Evolutionary conservation across 2,329 filamentous ascomycete species (phyloP).

Genomic region (Colletotrichum gloeosporioides): DNA sequence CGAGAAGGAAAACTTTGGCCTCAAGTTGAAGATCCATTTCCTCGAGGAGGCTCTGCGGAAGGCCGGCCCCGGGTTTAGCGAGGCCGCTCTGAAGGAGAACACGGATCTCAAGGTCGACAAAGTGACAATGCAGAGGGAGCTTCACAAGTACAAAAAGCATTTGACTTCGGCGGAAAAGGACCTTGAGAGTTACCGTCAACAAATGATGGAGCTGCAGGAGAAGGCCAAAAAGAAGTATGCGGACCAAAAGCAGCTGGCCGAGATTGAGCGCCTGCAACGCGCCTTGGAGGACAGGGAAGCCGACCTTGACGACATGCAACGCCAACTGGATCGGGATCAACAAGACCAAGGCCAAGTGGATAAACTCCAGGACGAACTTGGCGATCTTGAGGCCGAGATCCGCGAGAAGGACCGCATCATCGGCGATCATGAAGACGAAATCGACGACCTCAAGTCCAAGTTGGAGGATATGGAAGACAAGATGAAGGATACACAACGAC

Average conservation of each 20-base stretch:
- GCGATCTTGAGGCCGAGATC: constrained; percentile 76
- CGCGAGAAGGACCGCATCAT: constrained; percentile 78
- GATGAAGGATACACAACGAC: constrained; percentile 60
- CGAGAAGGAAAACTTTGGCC: constrained; percentile 96
- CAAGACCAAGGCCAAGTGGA: constrained; percentile 64
- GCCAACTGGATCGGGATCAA: constrained; percentile 62
- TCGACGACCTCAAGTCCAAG: constrained; percentile 69
- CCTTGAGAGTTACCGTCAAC: constrained; percentile 80
- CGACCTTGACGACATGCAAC: constrained; percentile 65
- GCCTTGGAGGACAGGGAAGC: constrained; percentile 63
- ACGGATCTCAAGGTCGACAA: constrained; percentile 94
- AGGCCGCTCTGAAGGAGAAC: constrained; percentile 90
- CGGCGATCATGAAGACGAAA: constrained; percentile 76
- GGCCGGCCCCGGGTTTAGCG: constrained; percentile 86
- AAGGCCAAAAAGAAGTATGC: constrained; percentile 78
- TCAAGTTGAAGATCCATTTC: constrained; percentile 97
- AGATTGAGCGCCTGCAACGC: constrained; percentile 63
- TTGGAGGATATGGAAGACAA: constrained; percentile 60
- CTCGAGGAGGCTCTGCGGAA: constrained; percentile 90
- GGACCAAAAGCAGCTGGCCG: constrained; percentile 70
- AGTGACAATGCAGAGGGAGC: constrained; percentile 86
- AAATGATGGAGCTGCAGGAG: constrained; percentile 83
- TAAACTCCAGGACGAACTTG: constrained; percentile 74
- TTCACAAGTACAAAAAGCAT: constrained; percentile 85
- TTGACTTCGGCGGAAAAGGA: constrained; percentile 84